Evolutionary conservation across 441 rosid species (phyloP), one percentile per base, ranked within the genome.

Genomic region (Arabidopsis hybrid): DNA sequence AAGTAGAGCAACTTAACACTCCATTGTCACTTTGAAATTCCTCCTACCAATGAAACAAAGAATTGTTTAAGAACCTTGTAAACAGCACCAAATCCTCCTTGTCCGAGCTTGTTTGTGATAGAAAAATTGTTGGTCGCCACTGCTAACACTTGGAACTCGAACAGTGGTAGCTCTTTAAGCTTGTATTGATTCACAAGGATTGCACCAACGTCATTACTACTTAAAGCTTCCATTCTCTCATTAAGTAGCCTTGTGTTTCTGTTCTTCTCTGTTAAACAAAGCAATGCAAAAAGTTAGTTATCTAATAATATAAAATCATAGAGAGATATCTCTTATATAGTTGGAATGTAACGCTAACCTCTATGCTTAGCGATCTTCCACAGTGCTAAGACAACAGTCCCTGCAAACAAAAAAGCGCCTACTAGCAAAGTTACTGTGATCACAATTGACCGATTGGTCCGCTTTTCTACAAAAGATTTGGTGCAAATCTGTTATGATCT

Each of bases 111-210:
- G 8, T 62, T 62, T 62, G 2, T 62, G 21, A 43, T n/a, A n/a
- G 21, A 9, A 6, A 62, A 62, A 9, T 62, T 45, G 4, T 29
- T 39, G 10, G 68, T 64, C 2, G 68, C 40, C 11, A 3, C 31
- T 9, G 68, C 56, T 34, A 64, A 64, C 42, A 64, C 31, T 47
- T 64, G 56, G 11, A 5, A 64, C 45, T 21, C 86, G 79, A 8
- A 81, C 61, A 72, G 56, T 26, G 62, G 80, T 78, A 3, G 81
- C 74, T 4, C 82, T 7, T 31, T 42, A 4, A 58, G 83, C 18
- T 73, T 78, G 21, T 81, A 78, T 77, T 79, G 78, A 67, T 76
- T 80, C 9, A 34, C 31, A 32, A 7, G 40, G 8, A 59, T 12
- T 78, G 26, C 38, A 26, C 38, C 67, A 50, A 9, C 17, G 8